These are phyloP conservation scores for Holtermanniella nyarrowii DNA, from an alignment of 768 basidiomycete species.

Conservation along the genomic window DNA sequence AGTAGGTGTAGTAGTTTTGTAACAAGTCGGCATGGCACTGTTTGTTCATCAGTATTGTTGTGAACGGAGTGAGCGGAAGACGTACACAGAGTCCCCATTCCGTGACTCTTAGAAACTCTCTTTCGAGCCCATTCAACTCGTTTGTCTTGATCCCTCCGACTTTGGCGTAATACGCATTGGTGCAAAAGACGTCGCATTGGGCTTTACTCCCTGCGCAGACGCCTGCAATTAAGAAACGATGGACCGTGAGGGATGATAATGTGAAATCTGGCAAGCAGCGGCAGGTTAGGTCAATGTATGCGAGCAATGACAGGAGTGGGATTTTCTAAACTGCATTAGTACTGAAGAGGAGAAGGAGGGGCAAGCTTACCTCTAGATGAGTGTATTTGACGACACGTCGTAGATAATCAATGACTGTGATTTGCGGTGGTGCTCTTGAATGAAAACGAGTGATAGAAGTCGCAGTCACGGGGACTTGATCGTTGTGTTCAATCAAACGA, in stretches of 20 bases:
- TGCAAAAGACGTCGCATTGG: constrained; percentile 89
- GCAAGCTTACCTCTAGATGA: constrained; percentile 71
- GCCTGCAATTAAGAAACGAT: constrained; percentile 91
- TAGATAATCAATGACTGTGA: constrained; percentile 83
- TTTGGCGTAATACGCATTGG: constrained; percentile 86
- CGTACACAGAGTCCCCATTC: constrained; percentile 88
- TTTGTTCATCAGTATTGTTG: not conserved
- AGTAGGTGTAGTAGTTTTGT: constrained; percentile 87
- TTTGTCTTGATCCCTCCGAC: constrained; percentile 86
- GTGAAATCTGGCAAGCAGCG: constrained; percentile 77
- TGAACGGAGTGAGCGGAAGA: constrained; percentile 23
- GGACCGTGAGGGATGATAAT: constrained; percentile 88
- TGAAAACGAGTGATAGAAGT: constrained; percentile 91
- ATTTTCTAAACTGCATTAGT: constrained; percentile 28
- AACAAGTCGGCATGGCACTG: constrained; percentile 85
- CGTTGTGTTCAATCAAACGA: constrained; percentile 89
- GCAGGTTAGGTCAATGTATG: constrained; percentile 55
- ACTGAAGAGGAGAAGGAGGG: not conserved
- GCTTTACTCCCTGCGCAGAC: constrained; percentile 89
- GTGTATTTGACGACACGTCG: constrained; percentile 88
- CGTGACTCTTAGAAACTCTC: constrained; percentile 81
- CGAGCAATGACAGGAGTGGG: constrained; percentile 39
- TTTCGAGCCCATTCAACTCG: constrained; percentile 88
- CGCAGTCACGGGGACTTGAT: constrained; percentile 82
- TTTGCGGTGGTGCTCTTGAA: constrained; percentile 78